These are phyloP conservation scores for Rhododendron molle DNA, from an alignment of 148 eudicot species.

Conservation along the genomic window DNA sequence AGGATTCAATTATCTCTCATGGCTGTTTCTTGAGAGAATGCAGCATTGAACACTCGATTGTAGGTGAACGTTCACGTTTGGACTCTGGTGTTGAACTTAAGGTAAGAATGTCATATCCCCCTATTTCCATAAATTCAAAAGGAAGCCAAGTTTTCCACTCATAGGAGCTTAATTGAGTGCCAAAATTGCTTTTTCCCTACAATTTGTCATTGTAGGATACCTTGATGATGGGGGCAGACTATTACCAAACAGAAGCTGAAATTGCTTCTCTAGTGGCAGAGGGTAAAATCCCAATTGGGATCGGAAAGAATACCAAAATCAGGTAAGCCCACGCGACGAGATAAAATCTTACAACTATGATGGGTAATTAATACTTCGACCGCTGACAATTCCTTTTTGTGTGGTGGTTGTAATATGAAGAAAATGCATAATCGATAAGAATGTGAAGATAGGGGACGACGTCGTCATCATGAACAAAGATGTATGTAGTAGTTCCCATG, in stretches of 20 bases:
- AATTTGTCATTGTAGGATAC: conserved; percentile 49
- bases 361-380: background rate
- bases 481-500: conserved; percentile 36
- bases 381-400: background rate
- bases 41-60: conserved; percentile 69
- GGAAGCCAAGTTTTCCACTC: background rate
- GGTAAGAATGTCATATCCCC: conserved; percentile 27
- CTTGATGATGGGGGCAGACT: conserved; percentile 92
- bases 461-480: conserved; percentile 89
- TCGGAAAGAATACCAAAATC: conserved; percentile 77
- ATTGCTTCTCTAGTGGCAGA: conserved; percentile 84
- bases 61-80: conserved; percentile 92
- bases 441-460: conserved; percentile 76
- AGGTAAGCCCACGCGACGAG: conserved; percentile 33
- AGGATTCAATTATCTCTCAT: conserved; percentile 90
- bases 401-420: conserved; percentile 22
- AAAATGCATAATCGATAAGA: conserved; percentile 93
- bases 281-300: conserved; percentile 91
- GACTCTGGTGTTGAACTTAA: conserved; percentile 86
- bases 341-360: background rate
- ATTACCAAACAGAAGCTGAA: conserved; percentile 94
- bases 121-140: background rate
- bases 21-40: conserved; percentile 96
- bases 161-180: background rate
- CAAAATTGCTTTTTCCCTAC: background rate